These are phyloP conservation scores for Candida ficus DNA, from an alignment of 805 yeast species.

Conservation along the genomic window DNA sequence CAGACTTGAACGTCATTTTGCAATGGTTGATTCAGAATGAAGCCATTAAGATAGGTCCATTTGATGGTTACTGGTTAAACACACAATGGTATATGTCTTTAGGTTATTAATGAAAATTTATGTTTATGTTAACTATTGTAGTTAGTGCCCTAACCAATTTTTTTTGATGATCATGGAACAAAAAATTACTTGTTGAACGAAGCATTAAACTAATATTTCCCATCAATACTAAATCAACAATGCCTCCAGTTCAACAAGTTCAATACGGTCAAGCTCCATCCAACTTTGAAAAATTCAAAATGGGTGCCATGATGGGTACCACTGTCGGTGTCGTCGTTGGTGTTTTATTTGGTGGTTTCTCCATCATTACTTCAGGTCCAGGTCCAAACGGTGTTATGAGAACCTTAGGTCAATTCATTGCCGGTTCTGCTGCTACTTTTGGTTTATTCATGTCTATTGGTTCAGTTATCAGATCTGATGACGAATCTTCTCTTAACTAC, in stretches of 20 bases:
- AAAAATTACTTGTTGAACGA: background rate
- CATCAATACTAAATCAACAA: too few species aligned
- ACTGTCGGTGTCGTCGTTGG: constrained; percentile 88
- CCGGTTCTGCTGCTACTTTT: constrained; percentile 95
- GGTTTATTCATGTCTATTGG: constrained; percentile 97
- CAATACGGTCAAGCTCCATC: constrained; percentile 66
- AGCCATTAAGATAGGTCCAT: constrained; percentile 29
- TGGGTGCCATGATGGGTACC: constrained; percentile 97
- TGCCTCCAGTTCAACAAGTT: constrained; percentile 65
- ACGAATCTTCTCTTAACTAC: constrained; percentile 19
- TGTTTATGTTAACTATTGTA: too few species aligned
- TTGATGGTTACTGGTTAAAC: constrained; percentile 39
- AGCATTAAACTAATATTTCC: too few species aligned
- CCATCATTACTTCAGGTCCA: constrained; percentile 91
- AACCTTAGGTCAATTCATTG: constrained; percentile 93
- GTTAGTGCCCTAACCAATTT: background rate
- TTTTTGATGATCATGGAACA: background rate
- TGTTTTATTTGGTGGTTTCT: constrained; percentile 87
- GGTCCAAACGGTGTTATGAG: constrained; percentile 97
- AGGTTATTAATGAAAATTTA: constrained; percentile 27
- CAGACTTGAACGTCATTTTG: constrained; percentile 35
- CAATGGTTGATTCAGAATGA: constrained; percentile 42
- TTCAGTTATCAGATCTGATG: constrained; percentile 80
- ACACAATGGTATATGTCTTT: constrained; percentile 42
- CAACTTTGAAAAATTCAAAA: constrained; percentile 92